These are phyloP conservation scores for Blepharisma japonicum DNA, from an alignment of 73 alveolate species.

Conservation along the genomic window DNA sequence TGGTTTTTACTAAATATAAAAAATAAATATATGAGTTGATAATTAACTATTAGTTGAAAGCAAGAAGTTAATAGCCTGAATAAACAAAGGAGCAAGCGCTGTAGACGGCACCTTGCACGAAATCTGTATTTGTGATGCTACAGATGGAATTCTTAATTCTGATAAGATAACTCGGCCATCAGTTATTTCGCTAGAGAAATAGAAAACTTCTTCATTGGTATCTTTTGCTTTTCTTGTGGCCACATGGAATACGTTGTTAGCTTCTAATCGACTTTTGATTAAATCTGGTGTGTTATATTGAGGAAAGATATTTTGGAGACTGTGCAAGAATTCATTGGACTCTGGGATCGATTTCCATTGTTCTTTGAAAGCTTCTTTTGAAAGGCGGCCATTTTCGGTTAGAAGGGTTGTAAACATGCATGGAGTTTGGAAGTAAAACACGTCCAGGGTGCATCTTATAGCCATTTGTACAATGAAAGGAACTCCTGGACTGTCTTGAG, in stretches of 20 bases:
- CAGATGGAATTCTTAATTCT: not conserved
- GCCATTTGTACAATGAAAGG: conserved; percentile 76
- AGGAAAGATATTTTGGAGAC: no score
- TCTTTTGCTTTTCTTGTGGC: conserved; percentile 10
- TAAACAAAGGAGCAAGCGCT: not conserved
- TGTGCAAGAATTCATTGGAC: no score
- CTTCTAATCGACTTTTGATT: not conserved
- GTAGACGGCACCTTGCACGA: conserved; percentile 2
- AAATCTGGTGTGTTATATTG: no score
- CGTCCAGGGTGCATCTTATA: conserved; percentile 68
- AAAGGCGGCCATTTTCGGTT: not conserved
- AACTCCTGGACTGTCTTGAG: conserved; percentile 35
- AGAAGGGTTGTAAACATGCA: conserved; percentile 25
- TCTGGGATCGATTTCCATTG: not conserved
- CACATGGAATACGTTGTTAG: not conserved
- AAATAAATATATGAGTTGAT: no score
- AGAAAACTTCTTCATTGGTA: not conserved
- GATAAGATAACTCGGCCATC: not conserved
- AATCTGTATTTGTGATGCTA: not conserved
- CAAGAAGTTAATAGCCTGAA: conserved; percentile 15
- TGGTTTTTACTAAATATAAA: not conserved
- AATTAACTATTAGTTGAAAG: conserved; percentile 18
- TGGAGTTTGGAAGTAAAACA: conserved; percentile 76
- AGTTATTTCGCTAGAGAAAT: not conserved
- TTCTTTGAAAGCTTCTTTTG: not conserved